Base-by-base conservation (phyloP, 2,329 filamentous ascomycete species). In the Fusarium abutilonis region DNA sequence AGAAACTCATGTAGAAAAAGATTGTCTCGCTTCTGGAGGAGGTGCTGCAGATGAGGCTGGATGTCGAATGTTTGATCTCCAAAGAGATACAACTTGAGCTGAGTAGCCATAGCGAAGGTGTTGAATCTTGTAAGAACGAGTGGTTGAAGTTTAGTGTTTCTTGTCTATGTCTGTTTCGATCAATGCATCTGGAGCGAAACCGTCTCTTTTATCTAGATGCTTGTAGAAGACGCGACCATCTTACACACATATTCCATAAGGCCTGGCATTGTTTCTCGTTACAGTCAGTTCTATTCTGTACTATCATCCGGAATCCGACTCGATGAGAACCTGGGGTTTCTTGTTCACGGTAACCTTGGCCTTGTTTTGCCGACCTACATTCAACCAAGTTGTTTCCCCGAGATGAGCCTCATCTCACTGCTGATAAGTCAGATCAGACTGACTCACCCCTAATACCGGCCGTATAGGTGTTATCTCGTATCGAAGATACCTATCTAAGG, bases 11-110 rank as follows among this genome's bases (percentile, higher is more conserved):
- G 57, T 1, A 67, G 62, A 4, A 68, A 64, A 6, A 65, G 61
- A 29, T 67, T 67, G 52, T 66, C 62, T 32, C 64, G 55, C 28
- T 52, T 63, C 40, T 66, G 64, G 1, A 68, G 53, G 4, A 67
- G 42, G 1, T 53, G 35, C 11, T 63, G 56, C 2, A 63, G 36
- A 9, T 60, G 51, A 9, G 64, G 63, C 35, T 66, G 50, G 13
- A 66, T 48, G 34, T 66, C 63, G 13, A 60, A 66, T 10, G 63
- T 66, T 38, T 66, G 63, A 23, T 66, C 63, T 47, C 63, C 63
- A 21, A 66, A 66, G 42, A 66, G 50, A 28, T 64, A 66, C n/a
- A 66, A 23, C 35, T 55, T 63, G 9, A 59, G 29, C 9, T 57
- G 52, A 1, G 44, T 32, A n/a, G 36, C 35, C 61, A 64, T 64